Evolutionary conservation across 768 basidiomycete genomes (phyloP).

Genomic region (Podaxis sp.): DNA sequence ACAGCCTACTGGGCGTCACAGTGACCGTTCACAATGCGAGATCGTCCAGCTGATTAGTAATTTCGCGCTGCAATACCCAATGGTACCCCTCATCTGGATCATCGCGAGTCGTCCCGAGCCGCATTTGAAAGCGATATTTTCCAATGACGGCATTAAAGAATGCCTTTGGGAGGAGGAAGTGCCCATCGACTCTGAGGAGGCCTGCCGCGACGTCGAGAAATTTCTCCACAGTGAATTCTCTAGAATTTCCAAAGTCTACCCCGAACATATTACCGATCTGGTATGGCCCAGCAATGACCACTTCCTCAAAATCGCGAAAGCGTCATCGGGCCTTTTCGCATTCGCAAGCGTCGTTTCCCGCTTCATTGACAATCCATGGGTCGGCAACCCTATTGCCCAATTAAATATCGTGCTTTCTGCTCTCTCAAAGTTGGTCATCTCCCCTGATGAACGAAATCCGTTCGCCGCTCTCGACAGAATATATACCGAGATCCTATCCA

Average conservation of each 20-base stretch:
- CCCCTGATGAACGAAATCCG: background rate
- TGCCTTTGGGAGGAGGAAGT: slow-evolving; percentile 7
- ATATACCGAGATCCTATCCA: background rate
- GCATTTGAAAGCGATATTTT: slow-evolving; percentile 19
- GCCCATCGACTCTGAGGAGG: slow-evolving; percentile 14
- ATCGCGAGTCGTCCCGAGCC: slow-evolving; percentile 28
- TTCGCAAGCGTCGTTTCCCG: slow-evolving; percentile 23
- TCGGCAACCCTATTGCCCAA: background rate
- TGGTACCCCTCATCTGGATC: slow-evolving; percentile 23
- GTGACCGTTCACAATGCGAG: slow-evolving; percentile 9
- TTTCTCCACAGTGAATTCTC: slow-evolving; percentile 17
- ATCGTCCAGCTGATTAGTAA: slow-evolving; percentile 17
- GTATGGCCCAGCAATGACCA: slow-evolving; percentile 21
- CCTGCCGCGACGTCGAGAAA: slow-evolving; percentile 19
- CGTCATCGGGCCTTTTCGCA: slow-evolving; percentile 25
- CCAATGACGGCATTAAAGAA: background rate
- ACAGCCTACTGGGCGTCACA: background rate
- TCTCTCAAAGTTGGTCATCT: background rate
- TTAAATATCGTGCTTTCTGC: background rate
- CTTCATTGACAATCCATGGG: slow-evolving; percentile 18
- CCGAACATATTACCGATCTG: background rate
- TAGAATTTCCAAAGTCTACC: slow-evolving; percentile 10
- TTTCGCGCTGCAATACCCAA: background rate
- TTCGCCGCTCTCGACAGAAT: background rate
- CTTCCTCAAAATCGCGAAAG: slow-evolving; percentile 17